Percentiles rank a stretch among this genome's conserved stretches.
These are phyloP conservation scores for Leccinum boreale DNA, from an alignment of 768 basidiomycete species.

Conservation along the genomic window DNA sequence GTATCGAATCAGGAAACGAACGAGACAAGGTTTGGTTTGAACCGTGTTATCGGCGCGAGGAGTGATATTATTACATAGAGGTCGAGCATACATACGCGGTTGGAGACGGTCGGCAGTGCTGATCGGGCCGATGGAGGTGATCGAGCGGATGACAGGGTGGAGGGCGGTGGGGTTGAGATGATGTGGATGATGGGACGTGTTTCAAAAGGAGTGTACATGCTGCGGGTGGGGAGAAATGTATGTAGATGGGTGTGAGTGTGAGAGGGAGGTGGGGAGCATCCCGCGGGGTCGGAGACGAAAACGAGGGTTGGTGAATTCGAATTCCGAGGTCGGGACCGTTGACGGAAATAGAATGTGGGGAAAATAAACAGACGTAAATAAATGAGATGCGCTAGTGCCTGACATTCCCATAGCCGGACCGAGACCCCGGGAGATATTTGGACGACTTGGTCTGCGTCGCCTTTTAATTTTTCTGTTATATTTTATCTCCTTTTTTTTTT, in stretches of 20 bases:
- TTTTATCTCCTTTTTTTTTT: background rate
- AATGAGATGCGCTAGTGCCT: conserved; percentile 11
- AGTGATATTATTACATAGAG: background rate
- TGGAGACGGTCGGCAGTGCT: background rate
- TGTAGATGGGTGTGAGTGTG: background rate
- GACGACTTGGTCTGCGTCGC: background rate
- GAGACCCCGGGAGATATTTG: conserved; percentile 30
- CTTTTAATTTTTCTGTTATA: background rate
- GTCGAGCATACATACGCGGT: background rate
- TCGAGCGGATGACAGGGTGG: background rate
- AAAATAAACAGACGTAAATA: conserved; percentile 16
- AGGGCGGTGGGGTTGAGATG: background rate
- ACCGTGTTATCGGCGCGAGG: background rate
- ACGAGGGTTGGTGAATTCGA: conserved; percentile 9
- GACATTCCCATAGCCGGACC: conserved; percentile 32
- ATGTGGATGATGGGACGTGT: background rate
- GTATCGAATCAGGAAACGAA: background rate
- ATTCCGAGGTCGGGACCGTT: conserved; percentile 15
- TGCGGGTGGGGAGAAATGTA: background rate
- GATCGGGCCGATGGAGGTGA: background rate
- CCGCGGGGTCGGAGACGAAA: background rate
- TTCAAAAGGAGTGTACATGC: background rate
- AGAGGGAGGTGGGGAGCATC: background rate
- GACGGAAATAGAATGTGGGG: conserved; percentile 22
- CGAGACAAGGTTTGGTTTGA: background rate